Conservation (phyloP, 1,284 basidiomycete species). For the Moniliophthora roreri region DNA sequence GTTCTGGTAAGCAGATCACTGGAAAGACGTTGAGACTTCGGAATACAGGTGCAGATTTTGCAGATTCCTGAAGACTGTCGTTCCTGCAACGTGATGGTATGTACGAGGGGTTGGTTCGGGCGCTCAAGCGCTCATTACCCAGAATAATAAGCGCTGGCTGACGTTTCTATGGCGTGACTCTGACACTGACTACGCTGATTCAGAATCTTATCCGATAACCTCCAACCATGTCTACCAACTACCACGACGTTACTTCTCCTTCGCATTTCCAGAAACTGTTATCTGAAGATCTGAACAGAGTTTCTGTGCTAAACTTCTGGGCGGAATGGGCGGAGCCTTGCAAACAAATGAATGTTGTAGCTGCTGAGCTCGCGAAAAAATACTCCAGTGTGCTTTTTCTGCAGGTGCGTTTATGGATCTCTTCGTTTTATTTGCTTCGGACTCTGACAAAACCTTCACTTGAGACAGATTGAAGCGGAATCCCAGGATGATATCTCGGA, state of each 20-base stretch:
- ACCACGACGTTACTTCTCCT: conserved; percentile 59
- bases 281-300: conserved; percentile 70
- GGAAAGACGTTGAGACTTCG: no score
- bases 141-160: neutral
- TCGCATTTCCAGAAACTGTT: conserved; percentile 77
- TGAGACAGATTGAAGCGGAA: conserved; percentile 85
- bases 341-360: conserved; percentile 80
- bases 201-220: no score
- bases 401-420: conserved; percentile 43
- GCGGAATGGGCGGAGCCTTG: conserved; percentile 92
- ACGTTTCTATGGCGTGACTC: neutral
- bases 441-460: neutral
- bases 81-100: no score
- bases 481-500: conserved; percentile 86
- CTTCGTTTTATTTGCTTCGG: neutral
- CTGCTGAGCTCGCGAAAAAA: conserved; percentile 70
- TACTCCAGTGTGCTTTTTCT: conserved; percentile 73
- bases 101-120: no score
- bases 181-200: no score
- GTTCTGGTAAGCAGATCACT: no score
- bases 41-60: no score
- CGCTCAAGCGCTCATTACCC: no score
- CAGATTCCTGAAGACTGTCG: no score
- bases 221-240: conserved; percentile 34
- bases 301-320: conserved; percentile 92